phyloP scores from a whole-genome alignment of 805 yeast species.

The Scheffersomyces coipomensis region DNA sequence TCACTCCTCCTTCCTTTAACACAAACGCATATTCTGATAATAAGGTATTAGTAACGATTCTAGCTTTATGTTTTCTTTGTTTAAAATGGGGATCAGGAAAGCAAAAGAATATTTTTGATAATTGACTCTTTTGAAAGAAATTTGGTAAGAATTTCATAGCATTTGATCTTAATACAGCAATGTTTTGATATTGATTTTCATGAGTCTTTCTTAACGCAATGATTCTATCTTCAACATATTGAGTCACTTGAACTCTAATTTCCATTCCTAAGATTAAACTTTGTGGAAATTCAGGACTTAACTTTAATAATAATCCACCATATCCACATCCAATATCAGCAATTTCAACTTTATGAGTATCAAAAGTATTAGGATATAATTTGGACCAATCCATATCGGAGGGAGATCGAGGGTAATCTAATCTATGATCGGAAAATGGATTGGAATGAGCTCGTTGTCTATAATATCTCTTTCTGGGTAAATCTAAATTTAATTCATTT shows the following conservation, averaged over 20 bases:
- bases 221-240: conserved; percentile 93
- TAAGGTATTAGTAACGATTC: conserved; percentile 88
- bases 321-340: conserved; percentile 98
- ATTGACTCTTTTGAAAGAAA: conserved; percentile 79
- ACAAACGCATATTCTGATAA: conserved; percentile 91
- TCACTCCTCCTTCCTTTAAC: conserved; percentile 78
- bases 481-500: conserved; percentile 33
- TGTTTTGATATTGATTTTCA: conserved; percentile 63
- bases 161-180: conserved; percentile 88
- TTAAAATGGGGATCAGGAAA: conserved; percentile 99
- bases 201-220: conserved; percentile 74
- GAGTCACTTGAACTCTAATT: conserved; percentile 95
- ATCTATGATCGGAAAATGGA: conserved; percentile 92
- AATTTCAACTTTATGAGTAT: conserved; percentile 63
- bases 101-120: conserved; percentile 92
- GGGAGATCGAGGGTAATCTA: conserved; percentile 85
- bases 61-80: conserved; percentile 94
- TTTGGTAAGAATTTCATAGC: conserved; percentile 98
- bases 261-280: conserved; percentile 90
- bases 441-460: conserved; percentile 98
- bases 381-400: conserved; percentile 83
- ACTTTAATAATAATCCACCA: conserved; percentile 83
- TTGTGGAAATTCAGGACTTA: conserved; percentile 76
- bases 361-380: conserved; percentile 63
- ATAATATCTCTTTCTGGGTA: conserved; percentile 85